Percentiles rank a stretch among this genome's conserved stretches.
These are phyloP conservation scores for Globisporangium cederbergense DNA, from an alignment of 352 stramenopile genomes.

Conservation along the genomic window DNA sequence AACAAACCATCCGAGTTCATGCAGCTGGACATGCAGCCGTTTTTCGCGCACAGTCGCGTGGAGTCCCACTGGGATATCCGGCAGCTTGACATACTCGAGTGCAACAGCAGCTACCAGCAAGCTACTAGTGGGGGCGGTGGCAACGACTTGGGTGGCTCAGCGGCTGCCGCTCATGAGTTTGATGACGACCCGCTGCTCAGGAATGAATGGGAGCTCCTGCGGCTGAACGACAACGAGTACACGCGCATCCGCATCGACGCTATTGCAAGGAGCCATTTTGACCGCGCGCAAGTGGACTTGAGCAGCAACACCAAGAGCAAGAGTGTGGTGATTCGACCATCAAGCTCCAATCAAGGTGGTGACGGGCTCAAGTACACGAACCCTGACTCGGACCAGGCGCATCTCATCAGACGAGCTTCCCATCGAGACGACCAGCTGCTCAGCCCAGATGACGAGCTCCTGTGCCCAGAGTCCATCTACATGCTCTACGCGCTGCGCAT, in stretches of 20 bases:
- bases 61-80: constrained; percentile 17
- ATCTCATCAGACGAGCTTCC: background rate
- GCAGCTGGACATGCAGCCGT: background rate
- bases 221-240: constrained; percentile 32
- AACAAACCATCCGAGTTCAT: background rate
- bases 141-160: background rate
- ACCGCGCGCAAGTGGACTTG: constrained; percentile 35
- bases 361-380: background rate
- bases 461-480: constrained; percentile 31
- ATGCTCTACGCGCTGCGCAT: constrained; percentile 40
- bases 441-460: constrained; percentile 4
- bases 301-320: background rate
- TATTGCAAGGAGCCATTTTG: constrained; percentile 32
- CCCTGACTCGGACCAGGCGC: background rate
- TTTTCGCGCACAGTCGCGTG: constrained; percentile 2
- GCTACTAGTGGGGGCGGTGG: background rate
- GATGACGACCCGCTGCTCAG: constrained; percentile 32
- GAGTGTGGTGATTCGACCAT: background rate
- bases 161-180: constrained; percentile 4
- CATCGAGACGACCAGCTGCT: constrained; percentile 9
- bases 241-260: constrained; percentile 30
- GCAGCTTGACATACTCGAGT: constrained; percentile 16
- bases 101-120: background rate
- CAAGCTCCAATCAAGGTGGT: background rate
- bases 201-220: constrained; percentile 40